Evolutionary conservation across 2,329 filamentous ascomycete species (phyloP), one percentile per base, ranked within the genome.

Genomic region (Pseudocercospora eumusae): DNA sequence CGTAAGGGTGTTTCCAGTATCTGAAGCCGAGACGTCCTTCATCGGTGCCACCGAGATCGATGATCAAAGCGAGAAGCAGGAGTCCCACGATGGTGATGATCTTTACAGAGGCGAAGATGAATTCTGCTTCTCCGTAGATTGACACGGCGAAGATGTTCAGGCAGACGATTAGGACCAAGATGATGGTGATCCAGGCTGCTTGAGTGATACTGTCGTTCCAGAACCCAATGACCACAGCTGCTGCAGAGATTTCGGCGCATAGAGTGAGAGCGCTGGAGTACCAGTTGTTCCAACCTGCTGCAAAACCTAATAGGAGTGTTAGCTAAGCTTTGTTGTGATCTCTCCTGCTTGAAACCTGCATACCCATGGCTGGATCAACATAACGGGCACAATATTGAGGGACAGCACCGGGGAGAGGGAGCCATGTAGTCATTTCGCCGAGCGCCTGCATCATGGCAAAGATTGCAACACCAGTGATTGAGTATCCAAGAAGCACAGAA

Each of bases 1-100:
- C 85, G 1, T 87, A 88, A 0, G 89, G 88, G 31, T 75, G 59
- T 57, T 79, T 83, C 89, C 89, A 92, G 75, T 89, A 90, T 42
- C 80, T 75, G 73, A 91, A 91, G 1, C 88, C 88, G 56, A 86
- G 80, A 4, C 83, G 78, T 20, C 83, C 79, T 0, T 81, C 82
- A 3, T 84, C 84, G 1, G 85, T 80, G 52, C 86, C 86, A 28
- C 86, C 86, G 0, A 88, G 79, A 68, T 86, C 83, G 68, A 88
- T 85, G 61, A 88, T 79, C 28, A 88, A 75, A 1, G 78, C 76
- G 18, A 71, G 55, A 31, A 72, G 31, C 10, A 72, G 31, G 15
- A 82, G 71, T 28, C 79, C 80, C 27, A 81, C 66, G 52, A 83
- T 81, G 44, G 79, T 76, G 15, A 81, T 62, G 66, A 81, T 80